Conservation (phyloP, 1,284 basidiomycete genomes). For the Moesziomyces sp. region DNA sequence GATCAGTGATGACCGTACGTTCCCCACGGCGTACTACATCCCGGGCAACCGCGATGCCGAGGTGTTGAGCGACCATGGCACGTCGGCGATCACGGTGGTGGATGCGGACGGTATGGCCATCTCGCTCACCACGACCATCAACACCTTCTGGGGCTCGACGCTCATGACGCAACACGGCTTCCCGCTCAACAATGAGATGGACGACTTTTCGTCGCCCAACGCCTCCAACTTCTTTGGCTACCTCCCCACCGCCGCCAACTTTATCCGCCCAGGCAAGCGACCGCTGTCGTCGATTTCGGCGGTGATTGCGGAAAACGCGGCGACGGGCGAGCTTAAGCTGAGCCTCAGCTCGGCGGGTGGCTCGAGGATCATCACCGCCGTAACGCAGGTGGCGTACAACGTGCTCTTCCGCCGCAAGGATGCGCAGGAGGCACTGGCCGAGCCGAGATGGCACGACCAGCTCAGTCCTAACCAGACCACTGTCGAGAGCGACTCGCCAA, state of each 20-base stretch:
- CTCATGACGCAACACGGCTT: slow-evolving; percentile 61
- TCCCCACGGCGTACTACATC: slow-evolving; percentile 65
- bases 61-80: slow-evolving; percentile 67
- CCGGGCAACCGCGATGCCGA: slow-evolving; percentile 57
- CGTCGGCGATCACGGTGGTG: slow-evolving; percentile 68
- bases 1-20: slow-evolving; percentile 62
- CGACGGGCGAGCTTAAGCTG: slow-evolving; percentile 66
- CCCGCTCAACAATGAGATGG: slow-evolving; percentile 68
- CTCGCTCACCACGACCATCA: slow-evolving; percentile 69
- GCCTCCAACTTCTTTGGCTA: slow-evolving; percentile 68
- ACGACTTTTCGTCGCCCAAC: slow-evolving; percentile 68
- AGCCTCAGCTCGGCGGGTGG: slow-evolving; percentile 69
- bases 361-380: slow-evolving; percentile 69
- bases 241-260: slow-evolving; percentile 66
- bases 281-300: slow-evolving; percentile 69
- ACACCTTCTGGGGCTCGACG: slow-evolving; percentile 67
- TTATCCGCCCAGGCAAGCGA: slow-evolving; percentile 68
- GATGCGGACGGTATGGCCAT: slow-evolving; percentile 68
- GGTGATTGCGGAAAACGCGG: slow-evolving; percentile 66
- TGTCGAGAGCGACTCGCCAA: slow-evolving; percentile 63
- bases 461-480: slow-evolving; percentile 63
- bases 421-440: slow-evolving; percentile 56
- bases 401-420: slow-evolving; percentile 52
- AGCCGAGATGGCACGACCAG: slow-evolving; percentile 70
- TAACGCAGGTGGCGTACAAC: slow-evolving; percentile 65